phyloP scores from a whole-genome alignment of 495 filamentous ascomycete species.

The Pseudoneurospora amorphoporcata region DNA sequence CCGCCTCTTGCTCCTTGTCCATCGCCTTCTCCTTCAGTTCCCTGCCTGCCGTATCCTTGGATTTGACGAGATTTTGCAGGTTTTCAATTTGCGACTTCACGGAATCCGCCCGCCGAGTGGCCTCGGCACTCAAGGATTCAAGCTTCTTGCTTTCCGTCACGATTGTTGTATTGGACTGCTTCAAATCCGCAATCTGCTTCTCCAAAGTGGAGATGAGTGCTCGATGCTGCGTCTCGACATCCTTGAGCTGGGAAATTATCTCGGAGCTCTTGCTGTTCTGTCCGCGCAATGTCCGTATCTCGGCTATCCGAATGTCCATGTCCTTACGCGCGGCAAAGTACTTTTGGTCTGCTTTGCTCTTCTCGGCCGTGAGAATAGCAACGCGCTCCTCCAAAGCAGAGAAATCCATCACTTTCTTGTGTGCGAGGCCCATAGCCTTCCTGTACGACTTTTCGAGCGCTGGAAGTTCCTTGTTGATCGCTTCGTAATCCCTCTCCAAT shows the following conservation, averaged over 20 bases:
- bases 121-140: conserved; percentile 61
- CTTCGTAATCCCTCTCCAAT: conserved; percentile 65
- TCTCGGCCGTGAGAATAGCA: conserved; percentile 67
- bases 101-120: conserved; percentile 54
- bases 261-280: conserved; percentile 88
- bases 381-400: conserved; percentile 68
- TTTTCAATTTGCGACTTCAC: conserved; percentile 68
- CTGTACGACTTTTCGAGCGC: conserved; percentile 81
- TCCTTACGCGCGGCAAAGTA: conserved; percentile 92
- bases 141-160: conserved; percentile 57
- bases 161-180: conserved; percentile 57
- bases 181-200: conserved; percentile 75
- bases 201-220: conserved; percentile 69
- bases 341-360: conserved; percentile 93
- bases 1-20: conserved; percentile 55
- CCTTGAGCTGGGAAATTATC: conserved; percentile 86
- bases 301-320: conserved; percentile 68
- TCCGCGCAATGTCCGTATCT: conserved; percentile 63
- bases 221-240: conserved; percentile 57
- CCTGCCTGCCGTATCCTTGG: conserved; percentile 59
- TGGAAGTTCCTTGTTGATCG: conserved; percentile 77
- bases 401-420: conserved; percentile 74
- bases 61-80: conserved; percentile 56
- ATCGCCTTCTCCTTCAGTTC: conserved; percentile 52
- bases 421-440: conserved; percentile 71